These are phyloP conservation scores for Pyrus hybrid DNA, from an alignment of 331 rosid species.

Conservation along the genomic window DNA sequence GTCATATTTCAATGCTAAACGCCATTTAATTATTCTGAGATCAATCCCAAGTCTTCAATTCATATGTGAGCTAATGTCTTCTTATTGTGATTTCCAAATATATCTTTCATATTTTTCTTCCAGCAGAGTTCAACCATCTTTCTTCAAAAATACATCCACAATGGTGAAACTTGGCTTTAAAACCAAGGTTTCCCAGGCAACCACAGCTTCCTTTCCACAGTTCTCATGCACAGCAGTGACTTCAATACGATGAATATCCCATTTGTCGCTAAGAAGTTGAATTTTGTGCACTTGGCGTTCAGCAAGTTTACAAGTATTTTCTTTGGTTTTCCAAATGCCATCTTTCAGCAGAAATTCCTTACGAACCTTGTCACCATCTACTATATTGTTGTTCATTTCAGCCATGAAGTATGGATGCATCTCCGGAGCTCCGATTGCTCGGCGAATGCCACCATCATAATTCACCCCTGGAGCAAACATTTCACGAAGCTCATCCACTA, in stretches of 20 bases:
- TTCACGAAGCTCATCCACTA: neutral
- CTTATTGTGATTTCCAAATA: too few species aligned
- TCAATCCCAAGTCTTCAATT: too few species aligned
- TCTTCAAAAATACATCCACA: neutral
- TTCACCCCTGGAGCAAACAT: neutral
- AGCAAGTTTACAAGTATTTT: constrained; percentile 11
- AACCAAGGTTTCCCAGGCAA: constrained; percentile 13
- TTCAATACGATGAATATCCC: constrained; percentile 18
- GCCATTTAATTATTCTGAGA: too few species aligned
- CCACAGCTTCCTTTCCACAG: neutral
- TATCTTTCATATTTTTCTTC: too few species aligned
- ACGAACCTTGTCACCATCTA: neutral
- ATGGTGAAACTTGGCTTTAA: constrained; percentile 16
- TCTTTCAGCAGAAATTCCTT: neutral
- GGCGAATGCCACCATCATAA: constrained; percentile 3
- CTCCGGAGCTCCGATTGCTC: constrained; percentile 28
- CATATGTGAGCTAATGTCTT: too few species aligned
- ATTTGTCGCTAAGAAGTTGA: neutral
- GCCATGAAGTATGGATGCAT: constrained; percentile 12
- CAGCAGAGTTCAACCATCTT: neutral
- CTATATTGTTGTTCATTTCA: neutral
- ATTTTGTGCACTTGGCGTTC: constrained; percentile 12
- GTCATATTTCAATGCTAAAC: too few species aligned
- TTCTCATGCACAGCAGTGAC: constrained; percentile 11
- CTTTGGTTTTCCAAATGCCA: constrained; percentile 4